Evolutionary conservation across 345 rosid genomes (phyloP).

Genomic region (Citrus australasica): DNA sequence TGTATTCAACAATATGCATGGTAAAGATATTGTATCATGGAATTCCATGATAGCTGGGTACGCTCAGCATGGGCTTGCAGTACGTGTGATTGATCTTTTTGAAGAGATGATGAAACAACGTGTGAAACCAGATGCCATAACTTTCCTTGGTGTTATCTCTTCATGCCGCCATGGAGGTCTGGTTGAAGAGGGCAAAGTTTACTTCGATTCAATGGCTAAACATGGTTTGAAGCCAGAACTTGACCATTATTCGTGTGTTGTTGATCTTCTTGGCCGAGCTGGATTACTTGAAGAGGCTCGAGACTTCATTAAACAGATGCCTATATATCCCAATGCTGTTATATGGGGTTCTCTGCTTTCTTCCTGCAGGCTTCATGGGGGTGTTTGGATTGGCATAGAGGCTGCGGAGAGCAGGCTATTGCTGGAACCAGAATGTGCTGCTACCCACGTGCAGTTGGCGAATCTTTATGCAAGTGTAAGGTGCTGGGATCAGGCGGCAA

Average conservation of each 20-base stretch:
- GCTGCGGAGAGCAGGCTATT: slow-evolving; percentile 76
- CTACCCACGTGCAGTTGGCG: slow-evolving; percentile 76
- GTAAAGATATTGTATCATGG: slow-evolving; percentile 80
- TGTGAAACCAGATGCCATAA: slow-evolving; percentile 60
- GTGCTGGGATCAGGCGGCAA: slow-evolving; percentile 70
- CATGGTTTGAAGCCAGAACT: slow-evolving; percentile 53
- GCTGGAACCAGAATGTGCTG: slow-evolving; percentile 73
- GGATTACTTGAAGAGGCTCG: slow-evolving; percentile 72
- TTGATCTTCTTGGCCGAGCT: slow-evolving; percentile 90
- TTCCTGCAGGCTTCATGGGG: slow-evolving; percentile 74
- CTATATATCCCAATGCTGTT: slow-evolving; percentile 62
- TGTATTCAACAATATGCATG: slow-evolving; percentile 39
- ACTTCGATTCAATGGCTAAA: slow-evolving; percentile 56
- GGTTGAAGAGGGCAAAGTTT: slow-evolving; percentile 51
- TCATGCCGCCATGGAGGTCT: slow-evolving; percentile 86
- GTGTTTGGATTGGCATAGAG: slow-evolving; percentile 64
- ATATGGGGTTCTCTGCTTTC: slow-evolving; percentile 87
- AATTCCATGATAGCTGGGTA: slow-evolving; percentile 95
- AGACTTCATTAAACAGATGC: slow-evolving; percentile 54
- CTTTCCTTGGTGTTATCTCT: slow-evolving; percentile 82
- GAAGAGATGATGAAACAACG: slow-evolving; percentile 50
- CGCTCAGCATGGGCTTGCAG: slow-evolving; percentile 73
- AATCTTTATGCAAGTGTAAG: slow-evolving; percentile 68
- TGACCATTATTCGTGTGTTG: slow-evolving; percentile 79
- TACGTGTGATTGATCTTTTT: slow-evolving; percentile 52